Base-by-base conservation (phyloP, 441 rosid genomes). In the Populus trichocarpa region DNA sequence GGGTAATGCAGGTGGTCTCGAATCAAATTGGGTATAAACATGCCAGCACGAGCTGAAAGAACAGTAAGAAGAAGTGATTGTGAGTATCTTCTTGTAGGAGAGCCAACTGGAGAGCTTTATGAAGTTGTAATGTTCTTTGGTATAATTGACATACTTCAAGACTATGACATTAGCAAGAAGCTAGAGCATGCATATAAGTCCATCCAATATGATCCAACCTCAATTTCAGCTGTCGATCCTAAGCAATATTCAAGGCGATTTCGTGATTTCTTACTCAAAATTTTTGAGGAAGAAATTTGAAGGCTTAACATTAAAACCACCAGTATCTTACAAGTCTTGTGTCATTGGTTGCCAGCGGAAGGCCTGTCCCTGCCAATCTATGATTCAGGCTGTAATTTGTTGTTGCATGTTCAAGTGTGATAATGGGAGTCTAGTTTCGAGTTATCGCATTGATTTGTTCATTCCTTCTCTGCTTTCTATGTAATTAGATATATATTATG, bases 181-280 rank as follows among this genome's bases (percentile, higher is more conserved):
- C 93, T 94, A 46, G 99, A 96, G 86, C 99, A 94, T 78, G 97
- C 97, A 0, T 92, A 91, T 75, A 96, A 96, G 79, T 91, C 99
- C 75, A 90, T 96, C 85, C 99, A 96, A 38, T 93, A 94, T 72
- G 98, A 96, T 83, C 92, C 97, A 0, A 92, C 96, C 40, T 96
- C 99, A 0, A 96, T 96, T n/a, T 96, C 99, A 23, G 98, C 99
- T 1, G 99, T 96, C 77, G 97, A 96, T 85, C 99, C 99, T 2
- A 96, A 86, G 86, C 97, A 90, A 78, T 96, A 96, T 79, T 90
- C 99, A 0, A 87, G 88, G 82, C 95, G 99, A 73, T 96, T 96
- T 76, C 92, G 96, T 2, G 99, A 96, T 82, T 96, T 94, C 75
- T 89, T 96, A 77, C 88, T 89, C 87, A 90, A 82, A 86, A 84